phyloP scores from a whole-genome alignment of 2,329 filamentous ascomycete genomes.

The Aquanectria penicillioides region DNA sequence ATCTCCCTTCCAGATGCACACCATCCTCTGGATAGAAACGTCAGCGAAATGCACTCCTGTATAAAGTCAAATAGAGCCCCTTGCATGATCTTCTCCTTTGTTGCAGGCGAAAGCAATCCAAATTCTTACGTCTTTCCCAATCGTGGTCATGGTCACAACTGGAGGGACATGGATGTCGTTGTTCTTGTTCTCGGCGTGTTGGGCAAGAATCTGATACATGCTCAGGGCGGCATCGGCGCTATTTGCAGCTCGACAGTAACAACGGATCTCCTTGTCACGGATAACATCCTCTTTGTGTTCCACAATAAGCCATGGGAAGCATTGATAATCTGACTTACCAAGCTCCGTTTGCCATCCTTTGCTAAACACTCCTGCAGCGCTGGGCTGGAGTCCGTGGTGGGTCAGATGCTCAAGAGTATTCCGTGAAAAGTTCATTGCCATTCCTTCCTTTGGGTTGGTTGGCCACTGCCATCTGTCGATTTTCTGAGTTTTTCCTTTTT shows the following conservation, averaged over 20 bases:
- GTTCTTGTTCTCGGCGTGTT: constrained; percentile 9
- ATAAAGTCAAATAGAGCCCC: not conserved
- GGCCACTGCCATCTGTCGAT: constrained; percentile 20
- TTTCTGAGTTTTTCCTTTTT: not conserved
- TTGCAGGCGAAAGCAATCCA: constrained; percentile 27
- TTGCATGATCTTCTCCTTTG: constrained; percentile 8
- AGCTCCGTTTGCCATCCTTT: constrained; percentile 8
- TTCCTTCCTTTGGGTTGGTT: constrained; percentile 13
- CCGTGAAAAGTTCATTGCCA: constrained; percentile 28
- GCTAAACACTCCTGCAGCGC: constrained; percentile 14
- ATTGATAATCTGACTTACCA: constrained; percentile 19
- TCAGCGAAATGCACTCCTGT: not conserved
- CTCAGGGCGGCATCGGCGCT: constrained; percentile 22
- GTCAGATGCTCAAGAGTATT: constrained; percentile 22
- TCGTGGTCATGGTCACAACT: constrained; percentile 25
- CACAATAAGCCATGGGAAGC: constrained; percentile 30
- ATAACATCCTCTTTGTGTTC: constrained; percentile 27
- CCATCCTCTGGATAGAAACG: constrained; percentile 20
- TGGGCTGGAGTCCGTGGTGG: constrained; percentile 20
- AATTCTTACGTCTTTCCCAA: constrained; percentile 16
- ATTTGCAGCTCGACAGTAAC: constrained; percentile 24
- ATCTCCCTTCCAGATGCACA: constrained; percentile 29
- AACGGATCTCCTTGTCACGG: constrained; percentile 1
- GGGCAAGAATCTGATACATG: constrained; percentile 21
- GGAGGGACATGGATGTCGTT: constrained; percentile 22